These are phyloP conservation scores for Talaromyces piceae DNA, from an alignment of 2,329 filamentous ascomycete species.

Conservation along the genomic window DNA sequence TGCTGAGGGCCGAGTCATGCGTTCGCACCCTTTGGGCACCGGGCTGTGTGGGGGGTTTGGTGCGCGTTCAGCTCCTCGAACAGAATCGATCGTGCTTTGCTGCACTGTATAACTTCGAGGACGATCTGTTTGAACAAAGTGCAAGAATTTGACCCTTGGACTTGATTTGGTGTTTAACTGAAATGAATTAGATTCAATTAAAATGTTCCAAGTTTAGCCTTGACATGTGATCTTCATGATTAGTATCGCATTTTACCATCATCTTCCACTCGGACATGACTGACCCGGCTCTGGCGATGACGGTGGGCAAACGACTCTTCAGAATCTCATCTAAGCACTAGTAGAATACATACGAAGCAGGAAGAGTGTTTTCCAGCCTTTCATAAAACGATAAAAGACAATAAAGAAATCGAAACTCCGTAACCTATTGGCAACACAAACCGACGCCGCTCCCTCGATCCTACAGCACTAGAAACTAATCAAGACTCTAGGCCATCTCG, in stretches of 20 bases:
- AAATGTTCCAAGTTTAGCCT: too few species aligned
- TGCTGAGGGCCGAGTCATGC: not conserved
- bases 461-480: not conserved
- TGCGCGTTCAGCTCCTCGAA: not conserved
- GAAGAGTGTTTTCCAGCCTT: not conserved
- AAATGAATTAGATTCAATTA: too few species aligned
- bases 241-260: too few species aligned
- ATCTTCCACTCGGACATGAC: too few species aligned
- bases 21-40: not conserved
- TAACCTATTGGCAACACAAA: not conserved
- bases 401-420: not conserved
- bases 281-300: too few species aligned
- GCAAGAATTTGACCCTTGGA: too few species aligned
- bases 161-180: too few species aligned
- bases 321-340: not conserved
- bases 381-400: not conserved
- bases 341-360: not conserved
- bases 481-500: conserved; percentile 27
- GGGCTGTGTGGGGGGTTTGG: not conserved
- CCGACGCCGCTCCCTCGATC: not conserved
- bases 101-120: too few species aligned
- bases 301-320: too few species aligned
- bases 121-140: too few species aligned
- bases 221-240: too few species aligned
- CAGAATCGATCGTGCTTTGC: too few species aligned